Evolutionary conservation across 306 rosid genomes (phyloP).

Genomic region (Corylus americana): DNA sequence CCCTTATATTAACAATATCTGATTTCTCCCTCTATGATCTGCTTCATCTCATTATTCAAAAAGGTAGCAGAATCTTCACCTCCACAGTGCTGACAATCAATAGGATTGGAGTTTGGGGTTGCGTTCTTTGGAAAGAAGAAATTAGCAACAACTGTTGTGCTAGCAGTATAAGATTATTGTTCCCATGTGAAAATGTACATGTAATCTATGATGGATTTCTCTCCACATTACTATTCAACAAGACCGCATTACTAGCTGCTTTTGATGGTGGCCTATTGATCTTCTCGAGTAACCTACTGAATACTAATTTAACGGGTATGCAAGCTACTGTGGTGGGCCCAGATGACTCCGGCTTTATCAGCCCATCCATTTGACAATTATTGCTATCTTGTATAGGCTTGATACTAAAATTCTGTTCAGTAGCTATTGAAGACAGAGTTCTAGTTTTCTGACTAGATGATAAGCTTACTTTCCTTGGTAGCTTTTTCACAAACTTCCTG

Average conservation of each 20-base stretch:
- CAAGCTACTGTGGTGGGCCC: slow-evolving; percentile 86
- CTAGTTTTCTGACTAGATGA: slow-evolving; percentile 90
- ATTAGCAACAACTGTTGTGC: slow-evolving; percentile 39
- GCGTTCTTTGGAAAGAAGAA: slow-evolving; percentile 30
- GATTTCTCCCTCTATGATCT: neutral
- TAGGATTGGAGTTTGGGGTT: slow-evolving; percentile 19
- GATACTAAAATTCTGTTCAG: slow-evolving; percentile 55
- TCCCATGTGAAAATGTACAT: slow-evolving; percentile 69
- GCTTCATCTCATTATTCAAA: slow-evolving; percentile 10
- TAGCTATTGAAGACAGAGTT: slow-evolving; percentile 81
- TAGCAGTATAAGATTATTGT: slow-evolving; percentile 53
- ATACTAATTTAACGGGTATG: slow-evolving; percentile 92
- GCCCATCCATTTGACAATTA: slow-evolving; percentile 56
- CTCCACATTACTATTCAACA: slow-evolving; percentile 60
- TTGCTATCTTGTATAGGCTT: slow-evolving; percentile 52
- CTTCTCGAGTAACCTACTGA: slow-evolving; percentile 98
- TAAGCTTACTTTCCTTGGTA: slow-evolving; percentile 65
- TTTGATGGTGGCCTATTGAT: slow-evolving; percentile 92
- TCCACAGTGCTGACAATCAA: slow-evolving; percentile 29
- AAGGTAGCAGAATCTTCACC: slow-evolving; percentile 20
- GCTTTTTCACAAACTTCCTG: slow-evolving; percentile 56
- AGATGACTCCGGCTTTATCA: slow-evolving; percentile 70
- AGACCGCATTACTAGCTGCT: slow-evolving; percentile 54
- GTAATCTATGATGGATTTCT: slow-evolving; percentile 62
- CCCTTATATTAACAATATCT: neutral